Base-by-base conservation (phyloP, 345 rosid genomes). In the Turnera subulata region DNA sequence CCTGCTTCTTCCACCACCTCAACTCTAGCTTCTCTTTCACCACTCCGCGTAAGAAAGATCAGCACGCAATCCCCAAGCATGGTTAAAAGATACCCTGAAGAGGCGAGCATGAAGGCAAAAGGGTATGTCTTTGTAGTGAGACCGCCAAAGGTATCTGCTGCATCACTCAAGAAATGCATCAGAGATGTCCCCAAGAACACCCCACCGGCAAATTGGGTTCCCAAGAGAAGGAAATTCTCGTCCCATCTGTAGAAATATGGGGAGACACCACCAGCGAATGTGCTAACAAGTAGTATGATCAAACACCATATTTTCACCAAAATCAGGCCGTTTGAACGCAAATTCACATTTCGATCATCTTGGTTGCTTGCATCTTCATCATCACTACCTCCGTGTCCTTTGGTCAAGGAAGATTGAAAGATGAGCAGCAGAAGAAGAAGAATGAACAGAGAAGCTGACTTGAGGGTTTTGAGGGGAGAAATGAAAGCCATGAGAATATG, bases 131-230 rank as follows among this genome's bases (percentile, higher is more conserved):
- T 85, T 40, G 69, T 50, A 0, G 88, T 82, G 20, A 86, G 76
- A 1, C 67, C 71, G 4, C 56, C 47, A 24, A 86, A 82, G 17
- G 91, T 82, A 54, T 68, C 88, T n/a, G 72, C 61, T 1, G 96
- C 58, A 56, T 89, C 91, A 47, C 94, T 75, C 64, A 89, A 76
- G 68, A 89, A 89, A 80, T 86, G 94, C 58, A 78, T 74, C 40
- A 89, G 47, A 17, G 96, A 61, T 5, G 96, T 89, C 1, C 81
- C 94, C 0, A 85, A 77, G 63, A 89, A 89, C 58, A 80, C 80
- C 47, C 96, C 89, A 1, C 94, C 94, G 16, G 96, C 86, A 32
- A 86, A 86, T 56, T 85, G 96, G 15, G 89, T 84, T 24, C 94
- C 94, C 48, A 89, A 73, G 53, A 89, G 83, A 39, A 89, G 77